Percentiles rank a stretch among this genome's conserved stretches.
These are phyloP conservation scores for Pseudoscleropodium purum DNA, from an alignment of 225 moss, liverwort and hornwort species.

Conservation along the genomic window DNA sequence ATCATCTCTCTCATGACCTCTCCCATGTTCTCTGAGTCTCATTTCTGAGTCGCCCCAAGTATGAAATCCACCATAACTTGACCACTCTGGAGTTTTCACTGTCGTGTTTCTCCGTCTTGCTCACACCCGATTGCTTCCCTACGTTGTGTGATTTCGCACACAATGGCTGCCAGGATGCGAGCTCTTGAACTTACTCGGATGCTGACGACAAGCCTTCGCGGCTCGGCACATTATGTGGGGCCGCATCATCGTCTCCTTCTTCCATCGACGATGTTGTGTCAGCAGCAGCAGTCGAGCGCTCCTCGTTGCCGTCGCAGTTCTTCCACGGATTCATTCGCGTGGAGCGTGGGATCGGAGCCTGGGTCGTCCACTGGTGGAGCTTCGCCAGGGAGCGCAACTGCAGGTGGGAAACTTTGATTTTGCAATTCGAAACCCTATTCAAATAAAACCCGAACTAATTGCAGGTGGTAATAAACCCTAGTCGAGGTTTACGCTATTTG, in stretches of 20 bases:
- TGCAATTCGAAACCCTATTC: neutral
- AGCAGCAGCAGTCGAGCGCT: neutral
- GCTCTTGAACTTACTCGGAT: slow-evolving; percentile 8
- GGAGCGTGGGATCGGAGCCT: slow-evolving; percentile 43
- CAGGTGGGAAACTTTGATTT: neutral
- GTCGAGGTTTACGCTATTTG: neutral
- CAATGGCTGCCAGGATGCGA: slow-evolving; percentile 37
- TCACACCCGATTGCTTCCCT: neutral
- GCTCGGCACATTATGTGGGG: neutral
- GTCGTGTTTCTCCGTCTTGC: neutral
- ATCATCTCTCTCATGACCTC: neutral
- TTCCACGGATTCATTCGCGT: slow-evolving; percentile 33
- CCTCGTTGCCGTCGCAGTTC: slow-evolving; percentile 14
- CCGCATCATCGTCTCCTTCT: neutral
- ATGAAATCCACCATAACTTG: neutral
- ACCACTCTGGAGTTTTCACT: neutral
- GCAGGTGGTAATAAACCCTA: neutral
- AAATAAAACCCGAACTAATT: no score
- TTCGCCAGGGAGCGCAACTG: neutral
- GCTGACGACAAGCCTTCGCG: neutral
- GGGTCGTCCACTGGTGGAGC: slow-evolving; percentile 22
- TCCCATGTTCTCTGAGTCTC: neutral
- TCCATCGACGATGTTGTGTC: neutral
- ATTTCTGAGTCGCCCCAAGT: neutral
- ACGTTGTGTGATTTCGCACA: neutral